Evolutionary conservation across 257 asterid species (phyloP), one percentile per base, ranked within the genome.

Genomic region (Verbascum thapsus): DNA sequence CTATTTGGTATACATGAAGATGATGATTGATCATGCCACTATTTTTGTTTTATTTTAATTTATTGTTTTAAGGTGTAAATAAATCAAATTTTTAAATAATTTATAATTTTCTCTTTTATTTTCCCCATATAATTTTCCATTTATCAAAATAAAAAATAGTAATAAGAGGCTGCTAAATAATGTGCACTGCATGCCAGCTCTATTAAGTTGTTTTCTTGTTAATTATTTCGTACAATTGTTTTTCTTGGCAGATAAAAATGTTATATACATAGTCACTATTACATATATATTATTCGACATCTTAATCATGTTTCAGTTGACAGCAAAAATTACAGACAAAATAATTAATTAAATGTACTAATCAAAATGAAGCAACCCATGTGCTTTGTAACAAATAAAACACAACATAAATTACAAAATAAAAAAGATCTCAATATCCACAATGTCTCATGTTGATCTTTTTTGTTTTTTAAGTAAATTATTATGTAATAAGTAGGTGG

Each of bases 341-440:
- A 74, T 42, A 50, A 41, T 51, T 37, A 49, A 13, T 63, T 47
- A 42, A 41, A 30, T 53, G 1, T 53, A 2, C 42, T 58, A 63
- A 53, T 59, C 58, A 47, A 57, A 41, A 26, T 47, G 61, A 73
- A 53, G 71, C 78, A 62, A 23, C 23, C 26, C 75, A 68, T 63
- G 72, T 68, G 74, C 53, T 2, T 10, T 50, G 44, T 18, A 64
- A 39, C 45, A 48, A 51, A 42, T 10, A 1, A 58, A 51, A 23
- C 10, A 37, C 40, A 22, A 38, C 19, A 3, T 19, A 58, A 44
- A 22, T 40, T 13, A 12, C 26, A 39, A 6, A 62, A 48, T 40
- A 10, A 44, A 10, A 44, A 13, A 16, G 34, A 43, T 15, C 43
- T 5, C 49, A 68, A 56, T 48, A 48, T 58, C 65, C 73, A 72